Base-by-base conservation (phyloP, 495 filamentous ascomycete species). In the Lophiostoma macrostomum region DNA sequence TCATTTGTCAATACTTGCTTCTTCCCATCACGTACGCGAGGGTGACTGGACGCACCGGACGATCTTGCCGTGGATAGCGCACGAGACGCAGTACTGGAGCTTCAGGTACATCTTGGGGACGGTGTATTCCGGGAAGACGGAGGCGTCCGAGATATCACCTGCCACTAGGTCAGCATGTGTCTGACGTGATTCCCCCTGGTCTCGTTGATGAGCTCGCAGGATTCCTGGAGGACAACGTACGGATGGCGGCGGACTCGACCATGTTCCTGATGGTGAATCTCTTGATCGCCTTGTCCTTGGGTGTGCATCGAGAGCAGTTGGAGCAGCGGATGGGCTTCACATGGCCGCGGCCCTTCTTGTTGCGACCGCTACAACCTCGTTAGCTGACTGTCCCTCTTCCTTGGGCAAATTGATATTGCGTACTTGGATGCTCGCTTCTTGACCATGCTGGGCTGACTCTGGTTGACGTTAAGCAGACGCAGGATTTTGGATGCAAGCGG, bases 21-120 rank as follows among this genome's bases (percentile, higher is more conserved):
- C 0, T 23, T 56, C 16, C 10, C 11, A 19, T 25, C 14, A 22
- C 31, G 31, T 46, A 18, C 22, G 7, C 19, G 5, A 7, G 28
- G 16, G 31, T 37, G 25, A 1, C 24, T 7, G 19, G 28, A 80
- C 89, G 73, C 87, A 98, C 93, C 93, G 91, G 73, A 99, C 94
- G 74, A 97, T 97, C 87, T 99, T 99, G 80, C 94, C 93, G 80
- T 97, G 93, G 68, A 99, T 97, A 64, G 93, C 93, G 78, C 93
- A 97, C 72, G 94, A 97, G 69, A 98, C 93, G 74, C 93, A 99
- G 88, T 99, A 99, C 81, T 99, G 93, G 73, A 99, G 85, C 84
- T 99, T 99, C 74, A 99, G 80, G 85, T 99, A 99, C 93, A 99
- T 99, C 84, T 99, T 99, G 74, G 93, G 93, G 73, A 99, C 91